Base-by-base conservation (phyloP, 306 rosid genomes). In the Ammopiptanthus mongolicus region DNA sequence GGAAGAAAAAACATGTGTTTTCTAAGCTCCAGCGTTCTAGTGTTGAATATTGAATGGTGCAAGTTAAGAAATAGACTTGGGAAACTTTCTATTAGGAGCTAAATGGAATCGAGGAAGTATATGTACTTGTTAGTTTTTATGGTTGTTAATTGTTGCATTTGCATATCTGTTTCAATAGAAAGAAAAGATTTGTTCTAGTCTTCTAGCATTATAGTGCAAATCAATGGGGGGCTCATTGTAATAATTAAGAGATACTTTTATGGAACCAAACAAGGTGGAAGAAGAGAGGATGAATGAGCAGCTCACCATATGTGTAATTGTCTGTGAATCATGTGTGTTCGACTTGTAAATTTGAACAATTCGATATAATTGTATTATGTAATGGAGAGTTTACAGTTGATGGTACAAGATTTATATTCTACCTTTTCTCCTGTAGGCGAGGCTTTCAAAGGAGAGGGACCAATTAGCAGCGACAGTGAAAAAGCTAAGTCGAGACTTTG, bases 401-500 rank as follows among this genome's bases (percentile, higher is more conserved):
- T 41, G 48, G 29, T 50, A 10, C 60, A 60, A 48, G 28, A 61
- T 65, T 44, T 66, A 18, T 18, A 50, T 82, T 58, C 55, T 67
- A 17, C 11, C 11, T 5, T 37, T 69, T 23, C 29, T 66, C n/a
- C 60, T 90, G 71, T 74, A 93, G 98, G 71, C 31, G 75, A 91
- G 56, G 77, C 87, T 93, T 48, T 74, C 91, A 0, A 87, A 80
- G 75, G 98, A 93, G 68, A 82, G 97, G 39, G 98, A 91, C 86
- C 85, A 92, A 37, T 68, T 88, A 78, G 86, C 90, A 52, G 81
- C 86, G 80, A 85, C 91, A 4, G 77, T 90, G 0, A 93, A 91
- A 78, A 93, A 89, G 81, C 84, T 93, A 15, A 84, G 91, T 78
- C 91, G 97, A 56, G 98, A 93, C 77, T 85, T 89, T 81, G 88